phyloP scores from a whole-genome alignment of 306 rosid species.

The Rubus parviflorus region DNA sequence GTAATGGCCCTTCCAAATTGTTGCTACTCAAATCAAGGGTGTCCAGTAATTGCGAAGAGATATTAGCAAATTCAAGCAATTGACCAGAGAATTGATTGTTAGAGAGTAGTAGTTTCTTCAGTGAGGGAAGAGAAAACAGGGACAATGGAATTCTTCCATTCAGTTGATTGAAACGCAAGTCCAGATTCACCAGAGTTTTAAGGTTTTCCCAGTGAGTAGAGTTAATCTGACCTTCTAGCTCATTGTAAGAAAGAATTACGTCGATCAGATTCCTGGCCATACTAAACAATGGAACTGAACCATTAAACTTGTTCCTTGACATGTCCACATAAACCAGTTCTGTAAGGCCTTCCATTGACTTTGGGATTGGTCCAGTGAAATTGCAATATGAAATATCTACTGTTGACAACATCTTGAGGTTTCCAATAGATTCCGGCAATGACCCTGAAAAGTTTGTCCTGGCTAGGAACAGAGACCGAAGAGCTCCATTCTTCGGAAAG shows the following conservation, averaged over 20 bases:
- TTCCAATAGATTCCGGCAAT: slow-evolving; percentile 27
- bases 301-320: slow-evolving; percentile 9
- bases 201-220: slow-evolving; percentile 32
- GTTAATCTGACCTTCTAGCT: slow-evolving; percentile 20
- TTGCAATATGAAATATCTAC: slow-evolving; percentile 18
- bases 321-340: slow-evolving; percentile 27
- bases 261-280: slow-evolving; percentile 18
- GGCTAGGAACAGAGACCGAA: slow-evolving; percentile 8
- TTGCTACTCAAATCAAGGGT: slow-evolving; percentile 55
- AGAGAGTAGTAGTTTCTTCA: slow-evolving; percentile 20
- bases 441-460: slow-evolving; percentile 25
- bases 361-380: slow-evolving; percentile 35
- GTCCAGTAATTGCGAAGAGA: slow-evolving; percentile 19
- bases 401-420: slow-evolving; percentile 17
- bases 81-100: slow-evolving; percentile 26
- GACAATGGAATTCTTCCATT: slow-evolving; percentile 28
- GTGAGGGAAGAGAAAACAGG: slow-evolving; percentile 20
- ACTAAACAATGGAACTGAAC: slow-evolving; percentile 32
- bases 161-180: slow-evolving; percentile 29
- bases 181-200: slow-evolving; percentile 14
- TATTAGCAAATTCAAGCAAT: not conserved
- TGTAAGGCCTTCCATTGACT: slow-evolving; percentile 7
- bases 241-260: slow-evolving; percentile 27
- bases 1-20: slow-evolving; percentile 46
- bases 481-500: slow-evolving; percentile 6